Evolutionary conservation across 192 early-diverging fungal genomes (phyloP).

Genomic region (Rhizophagus prolifer): DNA sequence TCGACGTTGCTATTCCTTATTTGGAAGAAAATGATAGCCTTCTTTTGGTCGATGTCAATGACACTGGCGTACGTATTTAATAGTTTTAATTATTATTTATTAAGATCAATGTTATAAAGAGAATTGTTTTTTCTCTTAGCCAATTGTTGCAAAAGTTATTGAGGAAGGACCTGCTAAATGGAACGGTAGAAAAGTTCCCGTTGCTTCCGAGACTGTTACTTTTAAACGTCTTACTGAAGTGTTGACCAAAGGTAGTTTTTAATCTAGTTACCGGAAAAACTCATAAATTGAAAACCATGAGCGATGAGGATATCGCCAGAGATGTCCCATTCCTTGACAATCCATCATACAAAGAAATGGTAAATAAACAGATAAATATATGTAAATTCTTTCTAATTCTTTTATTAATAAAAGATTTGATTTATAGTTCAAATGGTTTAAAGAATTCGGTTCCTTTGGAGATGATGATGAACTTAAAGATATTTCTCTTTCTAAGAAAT

Average conservation of each 20-base stretch:
- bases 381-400: too few species aligned
- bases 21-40: background rate
- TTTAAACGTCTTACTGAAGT: background rate
- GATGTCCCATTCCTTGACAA: too few species aligned
- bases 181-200: conserved; percentile 4
- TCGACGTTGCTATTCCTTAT: background rate
- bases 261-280: too few species aligned
- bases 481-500: too few species aligned
- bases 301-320: too few species aligned
- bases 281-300: too few species aligned
- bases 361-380: too few species aligned
- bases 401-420: too few species aligned
- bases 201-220: background rate
- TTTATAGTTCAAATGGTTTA: too few species aligned
- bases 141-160: conserved; percentile 9
- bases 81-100: background rate
- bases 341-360: too few species aligned
- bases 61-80: background rate
- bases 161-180: conserved; percentile 7
- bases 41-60: background rate
- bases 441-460: too few species aligned
- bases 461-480: too few species aligned
- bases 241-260: background rate
- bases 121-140: background rate
- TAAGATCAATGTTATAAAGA: background rate